Base-by-base conservation (phyloP, 2,329 filamentous ascomycete genomes). In the Truncatella angustata region DNA sequence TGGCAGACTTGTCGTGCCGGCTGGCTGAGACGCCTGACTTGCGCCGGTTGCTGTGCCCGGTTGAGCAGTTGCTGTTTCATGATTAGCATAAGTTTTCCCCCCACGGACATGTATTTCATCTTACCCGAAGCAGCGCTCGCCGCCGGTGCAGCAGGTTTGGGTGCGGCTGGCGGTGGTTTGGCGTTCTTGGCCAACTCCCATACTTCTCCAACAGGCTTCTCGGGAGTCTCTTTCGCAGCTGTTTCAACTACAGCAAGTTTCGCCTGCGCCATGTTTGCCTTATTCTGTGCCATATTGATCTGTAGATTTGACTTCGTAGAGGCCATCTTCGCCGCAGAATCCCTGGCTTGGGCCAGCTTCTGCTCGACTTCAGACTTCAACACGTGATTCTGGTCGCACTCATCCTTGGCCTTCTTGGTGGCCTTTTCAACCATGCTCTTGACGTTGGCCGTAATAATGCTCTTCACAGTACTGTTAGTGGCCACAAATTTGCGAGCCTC, bases 191-290 rank as follows among this genome's bases (percentile, higher is more conserved):
- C 91, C 50, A 89, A 74, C 57, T 87, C 85, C 89, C 90, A 97
- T 0, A 97, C 92, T 69, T 97, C 91, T 9, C 76, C 82, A 4
- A 97, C 91, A 0, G 91, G 84, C 65, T 85, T 86, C 61, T 93
- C 79, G 0, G 93, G 93, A 1, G 92, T 97, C 44, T 96, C 88
- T n/a, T 79, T 80, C 0, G 88, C 91, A 11, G 93, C 92, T 43
- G 84, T 88, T 63, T 91, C 82, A 3, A 97, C 88, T 1, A 94
- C 83, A 1, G 82, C 80, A 28, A 95, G 73, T 73, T 94, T 95
- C 4, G 87, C 88, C 47, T 78, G 78, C 0, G 85, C 82, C 7
- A 74, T 72, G 56, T 80, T 82, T 43, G 79, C 72, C 65, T 86
- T 84, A 60, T 86, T 89, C 59, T 93, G 87, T 5, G 85, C 76